These are phyloP conservation scores for Anthoceros angustus DNA, from an alignment of 225 moss, liverwort and hornwort genomes.

Conservation along the genomic window DNA sequence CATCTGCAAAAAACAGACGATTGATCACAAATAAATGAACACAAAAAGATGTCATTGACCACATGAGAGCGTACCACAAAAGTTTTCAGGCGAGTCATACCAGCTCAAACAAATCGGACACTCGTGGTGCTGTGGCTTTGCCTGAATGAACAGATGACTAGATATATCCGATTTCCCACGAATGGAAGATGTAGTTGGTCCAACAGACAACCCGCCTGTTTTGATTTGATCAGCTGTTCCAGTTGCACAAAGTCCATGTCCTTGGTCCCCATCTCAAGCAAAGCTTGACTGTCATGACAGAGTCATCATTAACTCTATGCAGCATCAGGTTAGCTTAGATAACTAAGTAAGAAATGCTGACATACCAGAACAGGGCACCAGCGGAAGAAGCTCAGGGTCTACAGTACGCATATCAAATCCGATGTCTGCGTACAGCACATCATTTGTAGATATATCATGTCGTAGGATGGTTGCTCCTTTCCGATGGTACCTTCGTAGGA, in stretches of 20 bases:
- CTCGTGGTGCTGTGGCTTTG: conserved; percentile 84
- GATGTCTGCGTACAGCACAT: conserved; percentile 81
- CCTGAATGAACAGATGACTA: conserved; percentile 71
- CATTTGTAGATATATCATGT: conserved; percentile 90
- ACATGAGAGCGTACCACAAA: neutral
- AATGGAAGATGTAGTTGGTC: conserved; percentile 65
- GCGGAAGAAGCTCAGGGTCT: conserved; percentile 70
- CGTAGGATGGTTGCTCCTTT: conserved; percentile 65
- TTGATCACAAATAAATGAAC: neutral
- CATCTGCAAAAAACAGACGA: conserved; percentile 37
- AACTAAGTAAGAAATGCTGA: neutral
- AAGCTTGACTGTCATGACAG: conserved; percentile 51
- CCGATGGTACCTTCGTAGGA: conserved; percentile 86
- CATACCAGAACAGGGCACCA: conserved; percentile 95
- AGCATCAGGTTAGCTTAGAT: neutral
- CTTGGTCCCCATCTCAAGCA: conserved; percentile 95
- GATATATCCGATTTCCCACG: conserved; percentile 52
- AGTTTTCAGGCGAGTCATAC: conserved; percentile 16
- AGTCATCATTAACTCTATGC: neutral
- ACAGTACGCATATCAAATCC: conserved; percentile 89
- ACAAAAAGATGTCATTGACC: neutral
- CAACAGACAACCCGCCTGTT: conserved; percentile 93
- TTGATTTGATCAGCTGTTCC: conserved; percentile 98
- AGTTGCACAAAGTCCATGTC: conserved; percentile 87
- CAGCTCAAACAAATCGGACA: conserved; percentile 70